A percentile compares a stretch with the other conserved stretches of the same genome.
Evolutionary conservation across 2,329 filamentous ascomycete species (phyloP).

Genomic region (Apiospora rasikravindrae): DNA sequence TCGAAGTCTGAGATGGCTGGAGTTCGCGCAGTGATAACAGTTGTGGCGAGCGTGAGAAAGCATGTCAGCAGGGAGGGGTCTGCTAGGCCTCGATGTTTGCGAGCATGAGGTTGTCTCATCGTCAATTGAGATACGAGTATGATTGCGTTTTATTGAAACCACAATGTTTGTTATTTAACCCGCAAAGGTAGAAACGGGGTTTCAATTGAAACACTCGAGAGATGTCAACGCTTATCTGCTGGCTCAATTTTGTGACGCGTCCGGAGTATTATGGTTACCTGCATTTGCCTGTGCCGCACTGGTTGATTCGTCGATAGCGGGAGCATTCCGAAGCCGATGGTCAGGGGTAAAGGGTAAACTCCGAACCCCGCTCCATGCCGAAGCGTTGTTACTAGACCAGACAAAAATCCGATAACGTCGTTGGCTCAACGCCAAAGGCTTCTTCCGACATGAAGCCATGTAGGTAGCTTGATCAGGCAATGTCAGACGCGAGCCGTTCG

Average conservation of each 20-base stretch:
- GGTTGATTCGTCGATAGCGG: neutral
- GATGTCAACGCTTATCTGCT: neutral
- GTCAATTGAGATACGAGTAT: neutral
- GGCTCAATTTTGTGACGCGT: neutral
- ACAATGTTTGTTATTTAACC: neutral
- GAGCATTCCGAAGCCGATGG: neutral
- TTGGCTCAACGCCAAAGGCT: neutral
- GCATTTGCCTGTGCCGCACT: neutral
- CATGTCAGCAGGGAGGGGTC: neutral
- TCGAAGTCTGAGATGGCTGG: slow-evolving; percentile 2
- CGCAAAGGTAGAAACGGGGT: neutral
- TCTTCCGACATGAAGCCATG: neutral
- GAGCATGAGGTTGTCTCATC: neutral
- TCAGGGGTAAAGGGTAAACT: neutral
- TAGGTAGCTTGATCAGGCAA: neutral
- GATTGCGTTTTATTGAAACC: neutral
- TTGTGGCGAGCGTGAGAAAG: neutral
- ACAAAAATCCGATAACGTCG: neutral
- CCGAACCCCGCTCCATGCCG: neutral
- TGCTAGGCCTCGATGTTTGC: neutral
- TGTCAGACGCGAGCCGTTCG: too few relatives aligned
- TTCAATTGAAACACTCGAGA: neutral
- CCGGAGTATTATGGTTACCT: neutral
- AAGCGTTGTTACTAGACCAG: neutral
- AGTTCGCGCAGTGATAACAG: neutral